A percentile compares a stretch with the other conserved stretches of the same genome.
phyloP scores from a whole-genome alignment of 768 basidiomycete species.

The Podaxis sp. region DNA sequence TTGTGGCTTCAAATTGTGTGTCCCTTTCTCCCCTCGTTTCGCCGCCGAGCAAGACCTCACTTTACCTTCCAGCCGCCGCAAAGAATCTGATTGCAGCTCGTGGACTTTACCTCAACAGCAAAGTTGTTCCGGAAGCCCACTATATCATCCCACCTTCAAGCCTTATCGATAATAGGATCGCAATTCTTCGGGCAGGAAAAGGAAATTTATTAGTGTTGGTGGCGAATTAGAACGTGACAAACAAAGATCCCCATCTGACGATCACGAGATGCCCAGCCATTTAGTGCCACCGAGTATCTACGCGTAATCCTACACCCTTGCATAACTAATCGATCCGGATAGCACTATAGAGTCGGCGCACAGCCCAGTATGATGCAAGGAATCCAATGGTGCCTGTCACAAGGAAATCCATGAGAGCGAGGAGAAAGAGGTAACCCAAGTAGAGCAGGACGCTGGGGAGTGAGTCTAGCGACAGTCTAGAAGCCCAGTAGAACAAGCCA shows the following conservation, averaged over 20 bases:
- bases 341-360: conserved; percentile 75
- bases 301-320: not conserved
- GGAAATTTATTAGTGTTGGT: conserved; percentile 61
- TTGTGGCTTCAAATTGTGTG: conserved; percentile 64
- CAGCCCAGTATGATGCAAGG: conserved; percentile 88
- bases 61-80: conserved; percentile 51
- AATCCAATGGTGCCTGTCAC: conserved; percentile 91
- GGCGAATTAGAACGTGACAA: conserved; percentile 7
- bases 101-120: conserved; percentile 73
- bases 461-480: conserved; percentile 81
- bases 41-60: not conserved
- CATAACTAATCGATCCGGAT: conserved; percentile 67
- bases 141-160: conserved; percentile 36
- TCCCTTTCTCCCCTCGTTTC: conserved; percentile 3
- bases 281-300: not conserved
- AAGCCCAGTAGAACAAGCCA: conserved; percentile 84
- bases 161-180: conserved; percentile 59
- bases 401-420: conserved; percentile 82
- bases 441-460: conserved; percentile 79
- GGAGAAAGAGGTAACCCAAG: conserved; percentile 84
- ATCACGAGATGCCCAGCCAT: not conserved
- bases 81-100: conserved; percentile 55
- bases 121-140: conserved; percentile 45
- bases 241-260: not conserved
- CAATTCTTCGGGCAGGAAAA: conserved; percentile 71